phyloP scores from a whole-genome alignment of 352 stramenopile genomes.

The Globisporangium paddicum region DNA sequence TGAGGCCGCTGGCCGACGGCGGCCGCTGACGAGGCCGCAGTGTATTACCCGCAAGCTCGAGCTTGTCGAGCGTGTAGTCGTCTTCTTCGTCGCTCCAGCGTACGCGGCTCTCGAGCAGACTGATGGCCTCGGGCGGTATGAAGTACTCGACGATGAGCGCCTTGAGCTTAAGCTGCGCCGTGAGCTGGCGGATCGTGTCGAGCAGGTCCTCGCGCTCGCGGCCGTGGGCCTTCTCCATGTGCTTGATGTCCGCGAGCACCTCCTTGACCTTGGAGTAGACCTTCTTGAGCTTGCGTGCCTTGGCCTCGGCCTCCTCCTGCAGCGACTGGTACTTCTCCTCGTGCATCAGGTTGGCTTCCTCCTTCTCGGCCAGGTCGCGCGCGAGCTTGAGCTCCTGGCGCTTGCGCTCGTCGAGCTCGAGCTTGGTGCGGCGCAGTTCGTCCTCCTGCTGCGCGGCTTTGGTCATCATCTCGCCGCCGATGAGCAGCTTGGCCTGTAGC shows the following conservation, averaged over 20 bases:
- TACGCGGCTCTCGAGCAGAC: conserved; percentile 51
- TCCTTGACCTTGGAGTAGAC: conserved; percentile 94
- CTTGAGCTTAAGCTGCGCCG: conserved; percentile 94
- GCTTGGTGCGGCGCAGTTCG: conserved; percentile 86
- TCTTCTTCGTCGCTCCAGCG: conserved; percentile 77
- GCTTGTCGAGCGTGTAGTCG: conserved; percentile 59
- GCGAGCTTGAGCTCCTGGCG: conserved; percentile 79
- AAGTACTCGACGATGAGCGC: conserved; percentile 92
- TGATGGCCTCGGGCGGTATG: conserved; percentile 60
- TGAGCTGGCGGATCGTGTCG: conserved; percentile 92
- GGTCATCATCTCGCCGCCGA: conserved; percentile 92
- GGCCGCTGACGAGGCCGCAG: conserved; percentile 54
- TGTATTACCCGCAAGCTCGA: conserved; percentile 74
- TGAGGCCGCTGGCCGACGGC: conserved; percentile 62
- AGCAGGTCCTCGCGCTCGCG: conserved; percentile 94
- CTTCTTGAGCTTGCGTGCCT: conserved; percentile 96
- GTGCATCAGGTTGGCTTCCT: conserved; percentile 90
- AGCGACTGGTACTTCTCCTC: conserved; percentile 90
- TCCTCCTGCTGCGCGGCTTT: conserved; percentile 93
- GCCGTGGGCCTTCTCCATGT: conserved; percentile 89
- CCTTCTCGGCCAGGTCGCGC: conserved; percentile 90
- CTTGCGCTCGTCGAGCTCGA: conserved; percentile 84
- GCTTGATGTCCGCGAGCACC: conserved; percentile 90
- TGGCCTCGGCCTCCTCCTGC: conserved; percentile 92
- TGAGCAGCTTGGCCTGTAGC: conserved; percentile 91